Conservation (phyloP, 306 rosid genomes). For the Inga oerstediana region DNA sequence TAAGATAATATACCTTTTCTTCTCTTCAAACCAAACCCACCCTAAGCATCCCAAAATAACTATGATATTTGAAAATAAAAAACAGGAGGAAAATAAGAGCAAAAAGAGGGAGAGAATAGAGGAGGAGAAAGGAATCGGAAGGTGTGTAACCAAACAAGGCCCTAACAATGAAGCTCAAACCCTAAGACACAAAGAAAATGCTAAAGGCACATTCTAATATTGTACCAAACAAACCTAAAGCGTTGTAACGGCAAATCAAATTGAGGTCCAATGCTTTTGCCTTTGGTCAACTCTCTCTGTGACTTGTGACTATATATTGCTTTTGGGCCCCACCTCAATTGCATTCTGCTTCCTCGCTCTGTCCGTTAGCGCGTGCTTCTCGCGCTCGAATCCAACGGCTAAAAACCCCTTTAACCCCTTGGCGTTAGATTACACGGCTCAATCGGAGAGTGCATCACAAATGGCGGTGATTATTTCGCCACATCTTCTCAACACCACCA, state of each 20-base stretch:
- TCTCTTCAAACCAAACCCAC: too few species aligned
- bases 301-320: neutral
- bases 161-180: neutral
- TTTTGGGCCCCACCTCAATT: neutral
- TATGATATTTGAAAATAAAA: too few species aligned
- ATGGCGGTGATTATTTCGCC: constrained; percentile 33
- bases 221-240: neutral
- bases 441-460: neutral
- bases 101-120: too few species aligned
- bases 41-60: too few species aligned
- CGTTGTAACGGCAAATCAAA: neutral
- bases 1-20: too few species aligned
- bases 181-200: neutral
- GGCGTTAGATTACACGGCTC: neutral
- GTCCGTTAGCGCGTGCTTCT: neutral
- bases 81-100: too few species aligned
- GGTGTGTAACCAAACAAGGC: neutral
- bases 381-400: neutral
- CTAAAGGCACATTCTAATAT: neutral
- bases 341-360: neutral
- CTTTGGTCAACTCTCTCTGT: neutral
- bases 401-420: rapidly evolving
- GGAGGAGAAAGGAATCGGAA: too few species aligned
- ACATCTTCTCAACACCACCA: neutral
- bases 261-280: neutral